Base-by-base conservation (phyloP, 2,329 filamentous ascomycete species). In the Dactylellina cionopaga region DNA sequence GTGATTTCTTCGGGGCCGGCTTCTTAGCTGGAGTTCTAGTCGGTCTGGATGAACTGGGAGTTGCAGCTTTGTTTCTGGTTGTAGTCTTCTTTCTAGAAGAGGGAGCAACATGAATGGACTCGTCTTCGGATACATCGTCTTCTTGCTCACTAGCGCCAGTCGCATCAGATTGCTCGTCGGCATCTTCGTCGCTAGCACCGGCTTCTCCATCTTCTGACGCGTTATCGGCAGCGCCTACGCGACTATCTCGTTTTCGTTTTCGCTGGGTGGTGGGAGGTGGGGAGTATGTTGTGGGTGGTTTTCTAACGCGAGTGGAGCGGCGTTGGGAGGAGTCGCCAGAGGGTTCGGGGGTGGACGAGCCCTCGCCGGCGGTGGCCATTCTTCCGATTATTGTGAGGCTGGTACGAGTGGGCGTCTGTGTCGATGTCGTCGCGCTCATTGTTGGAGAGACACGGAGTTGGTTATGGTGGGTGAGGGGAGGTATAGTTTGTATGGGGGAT, bases 361-460 rank as follows among this genome's bases (percentile, higher is more conserved):
- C 66, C 35, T 71, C 66, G 52, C 51, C 58, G 25, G 58, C 58
- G 27, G 58, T 56, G 29, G 66, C 58, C 66, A 71, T 71, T 71
- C 66, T 71, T 71, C 66, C 66, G 37, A 71, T 71, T 54, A 71
- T 71, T 58, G 66, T 71, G 58, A 71, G 66, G 58, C 66, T 71
- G 37, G 66, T 71, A 39, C 37, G 56, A 24, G 66, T 71, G 43
- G 66, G 66, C 13, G 66, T 71, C 59, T 71, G 49, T 37, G 66
- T 71, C 49, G 66, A 71, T 44, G 66, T 71, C 43, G 66, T 71
- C 66, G 66, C 66, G 66, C 66, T 71, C 66, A 71, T 71, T 47
- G 59, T 71, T 56, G 31, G 49, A 43, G n/a, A n/a, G n/a, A n/a
- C n/a, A n/a, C n/a, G n/a, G n/a, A n/a, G n/a, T n/a, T 51, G 13